Evolutionary conservation across 306 rosid genomes (phyloP), one percentile per base, ranked within the genome.

Genomic region (Hippophae rhamnoides): DNA sequence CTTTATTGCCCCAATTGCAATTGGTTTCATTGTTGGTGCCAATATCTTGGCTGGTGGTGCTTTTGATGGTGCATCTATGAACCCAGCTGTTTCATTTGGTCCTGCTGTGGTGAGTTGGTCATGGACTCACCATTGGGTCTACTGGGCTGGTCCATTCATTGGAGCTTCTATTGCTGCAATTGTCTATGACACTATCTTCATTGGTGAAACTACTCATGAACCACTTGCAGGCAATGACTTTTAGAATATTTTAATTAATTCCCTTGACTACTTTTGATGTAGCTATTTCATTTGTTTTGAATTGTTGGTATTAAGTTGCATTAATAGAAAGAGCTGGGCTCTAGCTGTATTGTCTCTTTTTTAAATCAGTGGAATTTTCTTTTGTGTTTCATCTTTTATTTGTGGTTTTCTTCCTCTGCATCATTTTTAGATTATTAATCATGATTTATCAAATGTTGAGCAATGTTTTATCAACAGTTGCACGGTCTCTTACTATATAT

Each of bases 31-130:
- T 12, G 95, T 86, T 9, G 97, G 97, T 25, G 97, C 95, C 18
- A 86, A 86, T 72, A 89, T 89, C 60, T 81, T 84, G 61, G 95
- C 40, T 48, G 97, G 94, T 26, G 95, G 93, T 48, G 88, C 90
- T 26, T 89, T 89, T 58, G 92, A 82, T 52, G 97, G 97, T 3
- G 95, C 90, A 23, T 84, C 93, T 3, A 89, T 89, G 89, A 86
- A 89, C 74, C 93, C 95, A 26, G 87, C 97, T 3, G 86, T 81
- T 13, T 76, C 90, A 0, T 89, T 89, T 12, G 95, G 95, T 1
- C 95, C 95, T 3, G 88, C 94, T 2, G 70, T 82, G 5, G 86
- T 82, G n/a, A 78, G 82, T 42, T 75, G 87, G 78, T 42, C 81
- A 1, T 84, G 95, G 89, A 65, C 74, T 2, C 52, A 80, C 72